Percentiles rank a stretch among this genome's conserved stretches.
phyloP scores from a whole-genome alignment of 1,284 basidiomycete species.

The Fomitiporia mediterranea region DNA sequence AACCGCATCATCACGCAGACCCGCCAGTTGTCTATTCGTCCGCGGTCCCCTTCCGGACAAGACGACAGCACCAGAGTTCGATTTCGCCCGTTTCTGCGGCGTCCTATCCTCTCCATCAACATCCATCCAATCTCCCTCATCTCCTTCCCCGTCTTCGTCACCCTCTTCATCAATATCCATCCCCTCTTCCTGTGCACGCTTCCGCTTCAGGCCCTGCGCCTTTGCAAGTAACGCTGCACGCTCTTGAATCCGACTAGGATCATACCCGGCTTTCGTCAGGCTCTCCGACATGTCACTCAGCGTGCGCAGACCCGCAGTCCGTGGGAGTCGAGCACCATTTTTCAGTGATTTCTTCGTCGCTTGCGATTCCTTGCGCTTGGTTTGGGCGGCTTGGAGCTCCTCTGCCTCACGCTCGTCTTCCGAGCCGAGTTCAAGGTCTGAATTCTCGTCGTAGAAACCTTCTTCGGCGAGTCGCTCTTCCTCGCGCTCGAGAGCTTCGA shows the following conservation, averaged over 20 bases:
- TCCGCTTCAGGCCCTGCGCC: slow-evolving; percentile 67
- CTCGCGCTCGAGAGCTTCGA: slow-evolving; percentile 96
- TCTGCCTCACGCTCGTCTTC: slow-evolving; percentile 87
- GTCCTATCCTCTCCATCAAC: slow-evolving; percentile 51
- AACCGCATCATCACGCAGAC: slow-evolving; percentile 71
- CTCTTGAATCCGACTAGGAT: slow-evolving; percentile 85
- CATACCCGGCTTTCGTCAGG: slow-evolving; percentile 83
- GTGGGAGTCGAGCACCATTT: slow-evolving; percentile 80
- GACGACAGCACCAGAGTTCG: slow-evolving; percentile 53
- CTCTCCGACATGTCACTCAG: slow-evolving; percentile 79
- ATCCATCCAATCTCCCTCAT: slow-evolving; percentile 49
- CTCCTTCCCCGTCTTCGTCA: slow-evolving; percentile 34
- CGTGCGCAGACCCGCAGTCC: slow-evolving; percentile 85
- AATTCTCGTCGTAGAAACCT: slow-evolving; percentile 91
- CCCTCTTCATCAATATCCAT: slow-evolving; percentile 32
- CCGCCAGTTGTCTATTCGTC: slow-evolving; percentile 72
- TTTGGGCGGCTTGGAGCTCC: slow-evolving; percentile 59
- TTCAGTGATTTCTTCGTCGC: slow-evolving; percentile 82
- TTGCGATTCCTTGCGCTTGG: slow-evolving; percentile 77
- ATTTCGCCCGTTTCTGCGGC: slow-evolving; percentile 57
- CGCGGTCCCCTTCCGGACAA: slow-evolving; percentile 51
- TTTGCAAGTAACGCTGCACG: slow-evolving; percentile 84
- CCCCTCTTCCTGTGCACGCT: slow-evolving; percentile 48
- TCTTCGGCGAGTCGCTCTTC: slow-evolving; percentile 92
- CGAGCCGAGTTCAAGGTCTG: slow-evolving; percentile 87